A percentile compares a stretch with the other conserved stretches of the same genome.
These are phyloP conservation scores for Dioscorea zingiberensis DNA, from an alignment of 106 monocot species.

Conservation along the genomic window DNA sequence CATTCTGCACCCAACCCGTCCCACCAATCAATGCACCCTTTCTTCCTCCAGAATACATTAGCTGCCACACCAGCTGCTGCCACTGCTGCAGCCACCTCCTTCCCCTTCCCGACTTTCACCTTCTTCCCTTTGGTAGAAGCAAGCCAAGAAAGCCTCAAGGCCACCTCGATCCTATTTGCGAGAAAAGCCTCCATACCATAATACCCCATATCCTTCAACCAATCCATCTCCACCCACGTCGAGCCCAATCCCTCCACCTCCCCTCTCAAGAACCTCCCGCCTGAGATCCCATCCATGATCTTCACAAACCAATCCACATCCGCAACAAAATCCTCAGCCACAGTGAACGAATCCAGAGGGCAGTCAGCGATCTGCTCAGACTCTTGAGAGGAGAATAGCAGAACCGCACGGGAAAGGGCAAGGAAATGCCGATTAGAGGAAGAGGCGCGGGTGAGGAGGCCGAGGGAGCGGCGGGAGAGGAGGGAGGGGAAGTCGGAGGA, in stretches of 20 bases:
- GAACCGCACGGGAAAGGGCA: constrained; percentile 23
- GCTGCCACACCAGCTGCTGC: constrained; percentile 34
- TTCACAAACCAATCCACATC: constrained; percentile 59
- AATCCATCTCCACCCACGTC: constrained; percentile 55
- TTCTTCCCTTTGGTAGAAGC: constrained; percentile 37
- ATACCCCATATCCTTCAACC: constrained; percentile 80
- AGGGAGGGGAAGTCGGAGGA: constrained; percentile 44
- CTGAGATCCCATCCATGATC: constrained; percentile 68
- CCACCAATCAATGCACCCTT: constrained; percentile 92
- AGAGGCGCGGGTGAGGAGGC: constrained; percentile 38
- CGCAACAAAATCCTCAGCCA: constrained; percentile 54
- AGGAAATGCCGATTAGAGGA: constrained; percentile 8
- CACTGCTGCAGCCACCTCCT: constrained; percentile 12
- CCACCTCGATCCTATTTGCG: constrained; percentile 66
- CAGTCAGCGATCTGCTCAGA: neutral
- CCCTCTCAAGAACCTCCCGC: constrained; percentile 54
- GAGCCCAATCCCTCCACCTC: constrained; percentile 16
- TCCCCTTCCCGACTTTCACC: constrained; percentile 34
- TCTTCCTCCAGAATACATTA: constrained; percentile 88
- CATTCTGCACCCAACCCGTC: constrained; percentile 32
- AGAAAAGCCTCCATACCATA: constrained; percentile 76
- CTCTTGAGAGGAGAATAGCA: constrained; percentile 53
- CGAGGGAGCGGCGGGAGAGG: constrained; percentile 45
- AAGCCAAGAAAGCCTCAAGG: constrained; percentile 62
- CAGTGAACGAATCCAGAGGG: constrained; percentile 40